Conservation (phyloP, 129 eudicot genomes). For the Saposhnikovia divaricata region DNA sequence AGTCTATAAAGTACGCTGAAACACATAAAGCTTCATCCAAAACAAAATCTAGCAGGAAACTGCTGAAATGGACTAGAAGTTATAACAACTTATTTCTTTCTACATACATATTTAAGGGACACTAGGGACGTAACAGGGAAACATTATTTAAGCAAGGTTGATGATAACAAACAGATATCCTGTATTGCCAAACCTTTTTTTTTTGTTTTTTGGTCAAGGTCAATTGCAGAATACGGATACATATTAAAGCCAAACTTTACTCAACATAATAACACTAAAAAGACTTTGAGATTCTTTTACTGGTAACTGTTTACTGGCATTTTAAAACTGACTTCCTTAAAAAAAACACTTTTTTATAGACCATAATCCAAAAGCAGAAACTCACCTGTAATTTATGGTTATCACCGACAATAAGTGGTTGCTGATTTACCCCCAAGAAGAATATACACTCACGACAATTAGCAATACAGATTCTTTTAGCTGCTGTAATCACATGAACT, state of each 20-base stretch:
- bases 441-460: slow-evolving; percentile 96
- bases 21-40: neutral
- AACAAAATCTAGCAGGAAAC: neutral
- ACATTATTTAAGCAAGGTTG: neutral
- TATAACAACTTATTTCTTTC: neutral
- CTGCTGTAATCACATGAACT: slow-evolving; percentile 84
- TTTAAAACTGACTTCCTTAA: neutral
- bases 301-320: neutral
- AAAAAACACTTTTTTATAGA: neutral
- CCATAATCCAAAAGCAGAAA: neutral
- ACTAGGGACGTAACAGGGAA: neutral
- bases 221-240: neutral
- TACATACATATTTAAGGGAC: neutral
- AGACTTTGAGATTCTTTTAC: neutral
- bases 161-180: neutral
- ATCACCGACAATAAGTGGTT: slow-evolving; percentile 94
- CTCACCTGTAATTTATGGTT: slow-evolving; percentile 92
- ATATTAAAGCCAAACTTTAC: neutral
- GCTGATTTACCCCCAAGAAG: slow-evolving; percentile 93
- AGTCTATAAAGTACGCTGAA: neutral
- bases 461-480: slow-evolving; percentile 86
- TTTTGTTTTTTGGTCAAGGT: neutral
- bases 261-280: neutral
- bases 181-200: neutral
- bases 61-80: neutral